Base-by-base conservation (phyloP, 2,329 filamentous ascomycete species). In the Pseudogymnoascus verrucosus region DNA sequence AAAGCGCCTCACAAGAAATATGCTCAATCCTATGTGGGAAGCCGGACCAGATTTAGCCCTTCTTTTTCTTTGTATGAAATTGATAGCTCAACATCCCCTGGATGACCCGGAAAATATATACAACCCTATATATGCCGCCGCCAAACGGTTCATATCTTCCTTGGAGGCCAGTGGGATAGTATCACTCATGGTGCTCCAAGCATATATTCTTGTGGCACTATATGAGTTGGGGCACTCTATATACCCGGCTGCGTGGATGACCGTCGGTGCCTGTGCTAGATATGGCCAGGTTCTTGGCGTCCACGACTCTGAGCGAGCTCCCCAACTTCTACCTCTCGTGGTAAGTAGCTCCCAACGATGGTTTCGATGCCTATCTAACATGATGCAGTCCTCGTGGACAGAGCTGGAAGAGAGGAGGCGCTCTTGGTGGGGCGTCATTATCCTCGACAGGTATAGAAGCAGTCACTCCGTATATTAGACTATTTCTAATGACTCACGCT, bases 191-290 rank as follows among this genome's bases (percentile, higher is more conserved):
- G 70, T 78, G 40, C 72, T 82, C 6, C 80, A 82, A 68, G 76
- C 78, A 3, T 73, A 77, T 65, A 65, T 81, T 1, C 73, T 82
- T 12, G 71, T 82, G 21, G 74, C 78, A 6, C 69, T 80, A 2
- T 82, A 80, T 67, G 80, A 82, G 67, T 73, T 78, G 64, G 76
- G 78, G 1, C 80, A 82, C 65, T 76, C 74, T 3, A 78, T 82
- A 57, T 82, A 82, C 65, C 80, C 80, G 3, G 77, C 78, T 10
- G 79, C 78, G 12, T 82, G 78, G 74, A 77, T 82, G 70, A 77
- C 78, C 1, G 73, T 79, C 5, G 79, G 77, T 1, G 72, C 73
- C 68, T 79, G 78, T 68, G 73, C 77, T 19, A 71, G 79, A 62
- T 79, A 81, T 66, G 75, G 76, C 7, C 76, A 78, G 44, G 73